Percentiles rank a stretch among this genome's conserved stretches.
phyloP scores from a whole-genome alignment of 2,329 filamentous ascomycete species.

The Phyllosticta paracitricarpa region DNA sequence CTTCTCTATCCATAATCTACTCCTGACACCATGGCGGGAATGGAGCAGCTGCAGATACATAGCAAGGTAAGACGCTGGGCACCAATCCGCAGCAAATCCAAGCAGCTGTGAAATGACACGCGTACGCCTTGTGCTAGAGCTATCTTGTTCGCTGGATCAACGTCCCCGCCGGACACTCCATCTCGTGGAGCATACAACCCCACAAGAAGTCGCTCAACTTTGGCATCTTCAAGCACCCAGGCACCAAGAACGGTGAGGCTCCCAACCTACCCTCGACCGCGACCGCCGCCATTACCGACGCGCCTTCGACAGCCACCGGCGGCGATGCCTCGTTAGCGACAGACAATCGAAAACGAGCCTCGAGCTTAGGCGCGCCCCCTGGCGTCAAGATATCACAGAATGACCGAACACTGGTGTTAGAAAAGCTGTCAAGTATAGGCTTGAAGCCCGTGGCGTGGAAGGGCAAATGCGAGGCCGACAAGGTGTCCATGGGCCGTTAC shows the following conservation, averaged over 20 bases:
- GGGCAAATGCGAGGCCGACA: slow-evolving; percentile 93
- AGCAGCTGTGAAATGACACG: slow-evolving; percentile 14
- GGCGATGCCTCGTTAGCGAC: slow-evolving; percentile 47
- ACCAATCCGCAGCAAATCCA: background rate
- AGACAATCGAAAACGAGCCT: slow-evolving; percentile 37
- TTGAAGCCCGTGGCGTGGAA: slow-evolving; percentile 63
- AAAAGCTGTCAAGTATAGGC: slow-evolving; percentile 53
- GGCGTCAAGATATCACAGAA: slow-evolving; percentile 52
- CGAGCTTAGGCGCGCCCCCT: slow-evolving; percentile 17
- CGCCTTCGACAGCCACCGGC: slow-evolving; percentile 30
- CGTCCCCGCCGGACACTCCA: slow-evolving; percentile 79
- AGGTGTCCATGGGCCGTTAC: slow-evolving; percentile 82
- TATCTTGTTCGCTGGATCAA: slow-evolving; percentile 98
- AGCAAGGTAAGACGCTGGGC: slow-evolving; percentile 64
- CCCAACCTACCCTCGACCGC: slow-evolving; percentile 30
- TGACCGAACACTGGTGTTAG: slow-evolving; percentile 60
- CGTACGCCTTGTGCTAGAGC: slow-evolving; percentile 48
- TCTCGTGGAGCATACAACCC: slow-evolving; percentile 95
- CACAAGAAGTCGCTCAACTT: slow-evolving; percentile 99
- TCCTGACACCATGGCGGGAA: slow-evolving; percentile 63
- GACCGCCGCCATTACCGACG: slow-evolving; percentile 32
- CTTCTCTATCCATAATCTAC: background rate
- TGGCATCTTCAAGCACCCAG: slow-evolving; percentile 94
- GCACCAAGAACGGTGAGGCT: slow-evolving; percentile 48
- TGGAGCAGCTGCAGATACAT: slow-evolving; percentile 94